Evolutionary conservation across 2,329 filamentous ascomycete species (phyloP).

Genomic region (Dactylellina leptospora): DNA sequence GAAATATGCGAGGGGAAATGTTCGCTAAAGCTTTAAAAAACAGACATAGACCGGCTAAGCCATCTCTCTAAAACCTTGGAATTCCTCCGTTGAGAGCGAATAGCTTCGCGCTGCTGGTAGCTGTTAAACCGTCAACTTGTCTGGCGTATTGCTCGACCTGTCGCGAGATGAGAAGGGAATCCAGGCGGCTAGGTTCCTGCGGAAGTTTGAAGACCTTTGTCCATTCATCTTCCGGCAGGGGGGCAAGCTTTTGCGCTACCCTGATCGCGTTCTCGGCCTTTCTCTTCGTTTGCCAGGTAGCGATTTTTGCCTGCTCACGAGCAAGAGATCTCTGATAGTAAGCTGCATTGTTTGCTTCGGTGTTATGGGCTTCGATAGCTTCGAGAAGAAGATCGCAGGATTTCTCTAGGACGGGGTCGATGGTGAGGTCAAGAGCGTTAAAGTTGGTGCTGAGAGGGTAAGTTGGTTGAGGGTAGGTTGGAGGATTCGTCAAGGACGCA

Average conservation of each 20-base stretch:
- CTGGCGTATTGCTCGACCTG: constrained; percentile 98
- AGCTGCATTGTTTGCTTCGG: constrained; percentile 98
- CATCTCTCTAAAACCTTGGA: constrained; percentile 52
- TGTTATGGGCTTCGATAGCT: constrained; percentile 97
- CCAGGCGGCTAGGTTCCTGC: constrained; percentile 88
- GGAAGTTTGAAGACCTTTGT: constrained; percentile 97
- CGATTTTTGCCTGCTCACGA: constrained; percentile 95
- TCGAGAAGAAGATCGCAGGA: constrained; percentile 95
- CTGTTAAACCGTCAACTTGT: constrained; percentile 95
- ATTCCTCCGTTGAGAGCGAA: constrained; percentile 80
- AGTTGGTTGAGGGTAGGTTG: constrained; percentile 64
- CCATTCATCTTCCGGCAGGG: constrained; percentile 96
- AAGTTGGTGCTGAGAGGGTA: constrained; percentile 83
- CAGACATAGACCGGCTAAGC: constrained; percentile 9
- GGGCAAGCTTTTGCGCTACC: constrained; percentile 83
- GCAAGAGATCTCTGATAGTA: constrained; percentile 93
- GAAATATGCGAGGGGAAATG: not conserved
- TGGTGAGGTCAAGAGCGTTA: constrained; percentile 87
- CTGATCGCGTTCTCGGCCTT: constrained; percentile 93
- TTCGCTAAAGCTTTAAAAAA: constrained; percentile 40
- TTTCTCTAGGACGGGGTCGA: constrained; percentile 98
- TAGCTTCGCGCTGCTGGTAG: constrained; percentile 93
- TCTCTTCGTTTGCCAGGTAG: constrained; percentile 94
- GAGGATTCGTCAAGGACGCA: constrained; percentile 35
- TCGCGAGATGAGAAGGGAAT: constrained; percentile 91